phyloP scores from a whole-genome alignment of 371 early-diverging fungal genomes.

The Apophysomyces ossiformis region DNA sequence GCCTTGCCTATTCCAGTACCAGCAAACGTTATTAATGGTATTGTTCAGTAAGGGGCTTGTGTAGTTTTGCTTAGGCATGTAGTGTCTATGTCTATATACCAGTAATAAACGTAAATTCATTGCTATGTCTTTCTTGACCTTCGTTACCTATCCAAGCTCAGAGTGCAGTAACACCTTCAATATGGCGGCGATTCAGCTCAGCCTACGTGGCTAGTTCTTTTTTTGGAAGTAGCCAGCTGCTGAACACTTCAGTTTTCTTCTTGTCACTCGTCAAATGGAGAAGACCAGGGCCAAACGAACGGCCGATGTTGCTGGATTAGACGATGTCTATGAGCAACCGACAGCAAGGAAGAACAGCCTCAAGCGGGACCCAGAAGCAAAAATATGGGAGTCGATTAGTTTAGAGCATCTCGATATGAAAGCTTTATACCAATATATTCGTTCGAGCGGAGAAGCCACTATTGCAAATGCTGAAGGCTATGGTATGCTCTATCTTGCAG shows the following conservation, averaged over 20 bases:
- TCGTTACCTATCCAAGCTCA: too few relatives aligned
- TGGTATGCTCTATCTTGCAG: conserved; percentile 49
- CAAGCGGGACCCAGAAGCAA: background rate
- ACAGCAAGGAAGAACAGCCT: background rate
- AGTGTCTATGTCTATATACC: too few relatives aligned
- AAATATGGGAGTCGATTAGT: conserved; percentile 41
- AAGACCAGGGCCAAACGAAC: background rate
- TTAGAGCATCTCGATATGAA: conserved; percentile 42
- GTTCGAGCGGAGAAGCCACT: conserved; percentile 27
- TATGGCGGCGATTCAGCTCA: too few relatives aligned
- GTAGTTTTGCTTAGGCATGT: too few relatives aligned
- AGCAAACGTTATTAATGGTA: conserved; percentile 12
- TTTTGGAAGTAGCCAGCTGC: too few relatives aligned
- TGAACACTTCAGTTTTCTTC: background rate
- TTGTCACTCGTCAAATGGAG: background rate
- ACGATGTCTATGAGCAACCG: background rate
- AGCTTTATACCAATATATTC: conserved; percentile 45
- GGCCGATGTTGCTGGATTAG: background rate
- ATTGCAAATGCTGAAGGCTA: conserved; percentile 36
- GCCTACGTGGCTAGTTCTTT: too few relatives aligned
- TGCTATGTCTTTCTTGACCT: background rate
- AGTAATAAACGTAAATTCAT: background rate
- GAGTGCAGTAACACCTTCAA: too few relatives aligned
- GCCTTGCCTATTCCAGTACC: conserved; percentile 32
- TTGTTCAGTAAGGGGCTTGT: conserved; percentile 8